These are phyloP conservation scores for Casuarina equisetifolia DNA, from an alignment of 306 rosid genomes.

Conservation along the genomic window DNA sequence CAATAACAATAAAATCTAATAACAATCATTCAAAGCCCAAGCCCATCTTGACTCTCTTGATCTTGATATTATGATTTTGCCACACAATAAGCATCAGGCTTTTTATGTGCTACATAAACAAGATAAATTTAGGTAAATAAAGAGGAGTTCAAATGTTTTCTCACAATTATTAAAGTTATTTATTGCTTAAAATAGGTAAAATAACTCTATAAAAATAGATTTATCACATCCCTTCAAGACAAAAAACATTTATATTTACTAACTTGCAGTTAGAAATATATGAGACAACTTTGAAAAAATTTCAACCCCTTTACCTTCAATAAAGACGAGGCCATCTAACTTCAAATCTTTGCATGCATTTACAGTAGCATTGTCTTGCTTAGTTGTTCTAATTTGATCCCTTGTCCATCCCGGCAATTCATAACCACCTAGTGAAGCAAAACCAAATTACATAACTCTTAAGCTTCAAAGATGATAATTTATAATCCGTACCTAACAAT, in stretches of 20 bases:
- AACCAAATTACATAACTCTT: conserved; percentile 13
- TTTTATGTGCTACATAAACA: too few relatives aligned
- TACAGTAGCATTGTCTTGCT: conserved; percentile 89
- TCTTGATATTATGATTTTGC: too few relatives aligned
- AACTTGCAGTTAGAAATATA: conserved; percentile 8
- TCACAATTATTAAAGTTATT: too few relatives aligned
- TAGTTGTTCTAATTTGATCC: conserved; percentile 92
- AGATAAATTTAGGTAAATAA: too few relatives aligned
- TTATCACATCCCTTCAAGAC: conserved; percentile 71
- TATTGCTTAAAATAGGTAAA: too few relatives aligned
- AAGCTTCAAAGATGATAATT: not conserved
- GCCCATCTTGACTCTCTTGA: too few relatives aligned
- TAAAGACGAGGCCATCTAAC: conserved; percentile 87
- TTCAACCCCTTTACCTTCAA: conserved; percentile 64
- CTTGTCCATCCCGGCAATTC: conserved; percentile 94
- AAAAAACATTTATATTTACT: conserved; percentile 17
- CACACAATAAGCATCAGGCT: too few relatives aligned
- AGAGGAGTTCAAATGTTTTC: too few relatives aligned
- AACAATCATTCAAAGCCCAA: too few relatives aligned
- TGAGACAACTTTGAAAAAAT: conserved; percentile 3
- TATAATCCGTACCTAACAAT: not conserved
- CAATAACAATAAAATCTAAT: too few relatives aligned
- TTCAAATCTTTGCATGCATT: conserved; percentile 78
- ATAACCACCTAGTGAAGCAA: conserved; percentile 74
- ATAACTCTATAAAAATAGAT: too few relatives aligned